Base-by-base conservation (phyloP, 169 alveolate genomes). In the Pseudocohnilembus persalinus region DNA sequence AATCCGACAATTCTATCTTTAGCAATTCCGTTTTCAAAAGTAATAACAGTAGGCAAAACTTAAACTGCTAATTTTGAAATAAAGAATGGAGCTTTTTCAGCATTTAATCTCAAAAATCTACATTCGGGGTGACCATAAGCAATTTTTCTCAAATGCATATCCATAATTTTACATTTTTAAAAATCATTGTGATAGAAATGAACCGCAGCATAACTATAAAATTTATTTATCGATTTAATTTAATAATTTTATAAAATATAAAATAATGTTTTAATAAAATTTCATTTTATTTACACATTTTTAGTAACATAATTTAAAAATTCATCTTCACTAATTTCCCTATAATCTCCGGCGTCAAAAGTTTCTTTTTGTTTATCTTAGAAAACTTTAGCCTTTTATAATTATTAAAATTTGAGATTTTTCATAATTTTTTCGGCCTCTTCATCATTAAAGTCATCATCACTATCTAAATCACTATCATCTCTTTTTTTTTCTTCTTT, bases 1-100 rank as follows among this genome's bases (percentile, higher is more conserved):
- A 96, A 96, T 28, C 98, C 98, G 31, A 95, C 95, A 68, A 95
- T 77, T 83, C 96, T 90, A 77, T 94, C 96, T 63, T 91, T 92
- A 0, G 96, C 93, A 73, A 94, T 89, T 72, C 98, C 98, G 84
- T 95, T 95, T 24, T 82, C 92, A 84, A 96, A 96, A 25, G 93
- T 77, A 26, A 95, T 88, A 27, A 95, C 79, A 0, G 98, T 92
- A 29, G 98, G 98, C 31, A 96, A 90, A 28, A 91, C 94, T 85
- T 95, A 90, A 24, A 96, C 83, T 82, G 88, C 88, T 81, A 96
- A 90, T 75, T 95, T 96, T 29, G 82, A 49, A 25, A 93, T 83
- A 88, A 96, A 96, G 89, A 96, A 96, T 26, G 98, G 97, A 6
- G 97, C 91, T 84, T 93, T 93, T 88, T 95, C 97, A 15, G 97